phyloP scores from a whole-genome alignment of 257 asterid genomes.

The Solanum chiquidenum region DNA sequence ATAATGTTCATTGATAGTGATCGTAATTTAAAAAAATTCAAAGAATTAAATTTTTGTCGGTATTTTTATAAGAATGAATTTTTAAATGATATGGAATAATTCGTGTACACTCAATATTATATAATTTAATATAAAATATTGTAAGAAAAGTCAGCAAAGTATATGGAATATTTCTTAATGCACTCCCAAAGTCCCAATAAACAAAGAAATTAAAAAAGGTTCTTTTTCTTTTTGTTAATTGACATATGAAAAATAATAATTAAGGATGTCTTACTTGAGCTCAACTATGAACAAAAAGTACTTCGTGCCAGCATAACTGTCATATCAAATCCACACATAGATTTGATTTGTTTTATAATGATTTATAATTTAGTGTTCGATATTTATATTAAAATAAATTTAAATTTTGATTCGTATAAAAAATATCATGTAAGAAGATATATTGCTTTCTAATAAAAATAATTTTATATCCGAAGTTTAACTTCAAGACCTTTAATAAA shows the following conservation, averaged over 20 bases:
- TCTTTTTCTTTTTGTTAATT: neutral
- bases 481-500: neutral
- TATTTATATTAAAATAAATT: neutral
- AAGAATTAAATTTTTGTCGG: neutral
- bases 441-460: rapidly evolving
- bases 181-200: neutral
- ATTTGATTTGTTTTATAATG: neutral
- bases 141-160: neutral
- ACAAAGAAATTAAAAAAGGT: neutral
- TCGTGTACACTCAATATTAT: neutral
- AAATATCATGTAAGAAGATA: neutral
- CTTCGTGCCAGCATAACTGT: neutral
- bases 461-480: neutral
- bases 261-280: neutral
- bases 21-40: neutral
- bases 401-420: neutral
- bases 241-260: neutral
- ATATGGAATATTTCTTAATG: neutral
- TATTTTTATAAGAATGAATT: neutral
- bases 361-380: neutral
- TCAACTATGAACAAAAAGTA: neutral
- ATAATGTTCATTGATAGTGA: neutral
- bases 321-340: neutral
- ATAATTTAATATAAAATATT: neutral
- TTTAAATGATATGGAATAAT: neutral